A percentile compares a stretch with the other conserved stretches of the same genome.
These are phyloP conservation scores for Aspergillus novoparasiticus DNA, from an alignment of 2,329 filamentous ascomycete species.

Conservation along the genomic window DNA sequence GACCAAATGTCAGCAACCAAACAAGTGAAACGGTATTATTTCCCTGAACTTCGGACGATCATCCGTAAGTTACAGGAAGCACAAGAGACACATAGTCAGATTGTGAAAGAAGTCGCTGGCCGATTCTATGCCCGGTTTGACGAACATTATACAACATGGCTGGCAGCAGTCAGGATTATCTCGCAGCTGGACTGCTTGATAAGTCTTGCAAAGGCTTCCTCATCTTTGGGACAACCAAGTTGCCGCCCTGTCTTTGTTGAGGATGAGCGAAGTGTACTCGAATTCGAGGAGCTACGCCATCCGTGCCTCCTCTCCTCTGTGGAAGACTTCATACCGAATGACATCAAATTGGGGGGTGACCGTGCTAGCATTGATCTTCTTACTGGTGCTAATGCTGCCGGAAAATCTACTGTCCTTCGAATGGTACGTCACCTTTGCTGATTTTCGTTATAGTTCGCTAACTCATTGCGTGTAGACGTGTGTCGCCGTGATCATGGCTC, in stretches of 20 bases:
- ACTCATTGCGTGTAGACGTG: constrained; percentile 66
- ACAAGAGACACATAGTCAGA: constrained; percentile 89
- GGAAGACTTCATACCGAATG: constrained; percentile 94
- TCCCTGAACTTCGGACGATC: constrained; percentile 75
- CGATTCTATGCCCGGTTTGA: constrained; percentile 90
- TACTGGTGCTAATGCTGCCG: constrained; percentile 94
- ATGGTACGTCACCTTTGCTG: constrained; percentile 66
- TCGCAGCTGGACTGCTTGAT: constrained; percentile 94
- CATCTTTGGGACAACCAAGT: constrained; percentile 78
- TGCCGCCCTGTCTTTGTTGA: constrained; percentile 90
- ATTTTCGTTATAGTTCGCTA: background rate
- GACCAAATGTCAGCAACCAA: constrained; percentile 95
- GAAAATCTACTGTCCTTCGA: constrained; percentile 92
- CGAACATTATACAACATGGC: constrained; percentile 80
- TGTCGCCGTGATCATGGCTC: constrained; percentile 94
- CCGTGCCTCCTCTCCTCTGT: constrained; percentile 91
- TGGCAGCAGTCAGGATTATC: constrained; percentile 85
- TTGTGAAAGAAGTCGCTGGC: constrained; percentile 80
- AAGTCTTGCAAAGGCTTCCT: constrained; percentile 85
- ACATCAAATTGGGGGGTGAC: constrained; percentile 81
- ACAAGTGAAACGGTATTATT: constrained; percentile 92
- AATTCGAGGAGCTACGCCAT: constrained; percentile 89
- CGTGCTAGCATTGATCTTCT: constrained; percentile 83
- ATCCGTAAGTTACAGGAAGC: constrained; percentile 90
- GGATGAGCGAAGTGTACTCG: constrained; percentile 79